Base-by-base conservation (phyloP, 495 filamentous ascomycete genomes). In the Daldinia decipiens region DNA sequence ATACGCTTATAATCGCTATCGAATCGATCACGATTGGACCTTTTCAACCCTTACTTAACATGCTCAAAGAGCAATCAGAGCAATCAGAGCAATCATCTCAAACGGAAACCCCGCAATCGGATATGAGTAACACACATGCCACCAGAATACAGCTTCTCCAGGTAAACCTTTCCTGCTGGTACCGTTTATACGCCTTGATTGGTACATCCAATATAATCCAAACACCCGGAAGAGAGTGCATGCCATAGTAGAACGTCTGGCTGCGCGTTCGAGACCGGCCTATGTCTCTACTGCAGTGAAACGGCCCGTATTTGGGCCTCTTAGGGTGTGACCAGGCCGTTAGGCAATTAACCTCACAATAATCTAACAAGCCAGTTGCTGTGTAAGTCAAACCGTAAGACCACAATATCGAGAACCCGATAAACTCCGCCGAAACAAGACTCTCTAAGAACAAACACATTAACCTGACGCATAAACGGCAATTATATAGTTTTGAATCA, bases 261-360 rank as follows among this genome's bases (percentile, higher is more conserved):
- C 19, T 53, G 29, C 51, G 53, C 26, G 69, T 63, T 72, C 69
- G 64, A 72, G 69, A 64, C 45, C 63, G 59, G 69, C 59, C 69
- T 40, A 59, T 63, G 38, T 21, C 26, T 59, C 24, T 47, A 36
- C 47, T 58, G 43, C 52, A 40, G 31, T 24, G 34, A 72, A 67
- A 72, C 63, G 69, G 69, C 53, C 69, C 69, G 63, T 72, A 59
- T 72, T 72, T 53, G 47, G 60, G 59, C 50, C 26, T 40, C n/a
- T 58, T 1, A 4, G 4, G 12, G 6, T 50, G 24, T 34, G 32
- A 39, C 52, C 8, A 24, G 15, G 15, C 9, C 21, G 17, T 26
- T 19, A 15, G 54, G 54, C 9, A 29, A 57, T 51, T 38, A 24
- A 57, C 34, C 5, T 38, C 34, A 38, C 15, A 21, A 34, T 21